Percentiles rank a stretch among this genome's conserved stretches.
phyloP scores from a whole-genome alignment of 2,329 filamentous ascomycete species.

The Fusarium sp. region DNA sequence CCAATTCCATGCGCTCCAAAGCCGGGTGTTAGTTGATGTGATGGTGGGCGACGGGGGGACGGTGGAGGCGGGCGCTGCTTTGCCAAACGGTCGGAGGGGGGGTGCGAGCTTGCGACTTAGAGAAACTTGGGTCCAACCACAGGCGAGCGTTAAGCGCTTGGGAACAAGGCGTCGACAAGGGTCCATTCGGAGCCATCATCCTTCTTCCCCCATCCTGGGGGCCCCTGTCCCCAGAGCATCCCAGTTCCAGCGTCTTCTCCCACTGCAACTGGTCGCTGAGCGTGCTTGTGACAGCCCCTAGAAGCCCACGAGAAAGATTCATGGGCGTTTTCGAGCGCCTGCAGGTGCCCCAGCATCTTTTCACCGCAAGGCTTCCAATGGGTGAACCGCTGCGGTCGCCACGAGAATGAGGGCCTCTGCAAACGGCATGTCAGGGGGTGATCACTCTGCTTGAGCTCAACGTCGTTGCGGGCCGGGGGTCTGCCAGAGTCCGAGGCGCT shows the following conservation, averaged over 20 bases:
- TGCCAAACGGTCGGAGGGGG: constrained; percentile 6
- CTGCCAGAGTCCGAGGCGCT: neutral
- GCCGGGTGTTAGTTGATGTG: constrained; percentile 3
- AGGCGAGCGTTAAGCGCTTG: constrained; percentile 7
- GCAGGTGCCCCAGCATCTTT: neutral
- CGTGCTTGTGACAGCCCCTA: neutral
- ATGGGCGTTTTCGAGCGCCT: neutral
- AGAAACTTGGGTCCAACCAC: constrained; percentile 8
- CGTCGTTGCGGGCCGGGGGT: neutral
- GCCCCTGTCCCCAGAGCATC: constrained; percentile 5
- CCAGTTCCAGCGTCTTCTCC: neutral
- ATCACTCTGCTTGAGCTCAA: neutral
- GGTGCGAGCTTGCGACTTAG: constrained; percentile 1
- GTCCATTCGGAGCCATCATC: neutral
- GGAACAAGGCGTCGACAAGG: constrained; percentile 4
- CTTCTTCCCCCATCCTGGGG: neutral
- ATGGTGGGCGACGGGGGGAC: constrained; percentile 11
- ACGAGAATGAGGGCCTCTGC: neutral
- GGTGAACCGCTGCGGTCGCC: neutral
- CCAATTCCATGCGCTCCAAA: neutral
- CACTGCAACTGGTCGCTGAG: constrained; percentile 3
- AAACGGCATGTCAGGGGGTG: constrained; percentile 2
- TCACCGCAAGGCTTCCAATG: neutral
- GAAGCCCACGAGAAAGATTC: constrained; percentile 1
- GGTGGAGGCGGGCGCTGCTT: neutral